These are phyloP conservation scores for Tripterygium wilfordii DNA, from an alignment of 177 flowering plant species.

Conservation along the genomic window DNA sequence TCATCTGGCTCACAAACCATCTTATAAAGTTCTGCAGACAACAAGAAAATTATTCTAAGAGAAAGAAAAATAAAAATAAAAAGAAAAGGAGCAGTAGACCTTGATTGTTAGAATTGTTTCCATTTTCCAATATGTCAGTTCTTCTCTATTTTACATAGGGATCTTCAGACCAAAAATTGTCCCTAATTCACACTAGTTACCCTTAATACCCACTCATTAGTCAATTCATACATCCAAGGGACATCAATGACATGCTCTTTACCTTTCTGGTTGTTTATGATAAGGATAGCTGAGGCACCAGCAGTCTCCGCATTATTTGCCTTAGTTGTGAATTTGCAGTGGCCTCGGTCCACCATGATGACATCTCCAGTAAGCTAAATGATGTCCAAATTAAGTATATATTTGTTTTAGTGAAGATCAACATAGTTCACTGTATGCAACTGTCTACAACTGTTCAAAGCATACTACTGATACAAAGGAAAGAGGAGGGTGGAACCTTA, in stretches of 20 bases:
- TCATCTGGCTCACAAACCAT: constrained; percentile 85
- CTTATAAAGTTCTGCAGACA: constrained; percentile 71
- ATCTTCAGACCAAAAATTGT: too few species aligned
- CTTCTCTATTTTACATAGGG: too few species aligned
- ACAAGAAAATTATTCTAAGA: constrained; percentile 20
- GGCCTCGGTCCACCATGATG: constrained; percentile 80
- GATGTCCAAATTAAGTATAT: constrained; percentile 1
- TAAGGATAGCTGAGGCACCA: constrained; percentile 83
- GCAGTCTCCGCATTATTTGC: constrained; percentile 85
- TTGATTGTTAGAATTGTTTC: too few species aligned
- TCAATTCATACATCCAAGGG: too few species aligned
- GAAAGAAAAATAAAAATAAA: constrained; percentile 1
- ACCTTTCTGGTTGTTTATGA: constrained; percentile 80
- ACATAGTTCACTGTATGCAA: too few species aligned
- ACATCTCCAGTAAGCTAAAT: constrained; percentile 77
- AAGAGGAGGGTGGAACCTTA: constrained; percentile 59
- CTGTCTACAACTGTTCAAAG: too few species aligned
- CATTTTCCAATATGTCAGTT: too few species aligned
- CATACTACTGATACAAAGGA: too few species aligned
- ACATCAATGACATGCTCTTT: too few species aligned
- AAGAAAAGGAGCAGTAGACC: too few species aligned
- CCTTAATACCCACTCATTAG: too few species aligned
- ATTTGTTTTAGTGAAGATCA: not conserved
- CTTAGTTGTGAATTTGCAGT: constrained; percentile 84
- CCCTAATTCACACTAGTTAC: too few species aligned